phyloP scores from a whole-genome alignment of 352 stramenopile species.

The Globisporangium viniferum region DNA sequence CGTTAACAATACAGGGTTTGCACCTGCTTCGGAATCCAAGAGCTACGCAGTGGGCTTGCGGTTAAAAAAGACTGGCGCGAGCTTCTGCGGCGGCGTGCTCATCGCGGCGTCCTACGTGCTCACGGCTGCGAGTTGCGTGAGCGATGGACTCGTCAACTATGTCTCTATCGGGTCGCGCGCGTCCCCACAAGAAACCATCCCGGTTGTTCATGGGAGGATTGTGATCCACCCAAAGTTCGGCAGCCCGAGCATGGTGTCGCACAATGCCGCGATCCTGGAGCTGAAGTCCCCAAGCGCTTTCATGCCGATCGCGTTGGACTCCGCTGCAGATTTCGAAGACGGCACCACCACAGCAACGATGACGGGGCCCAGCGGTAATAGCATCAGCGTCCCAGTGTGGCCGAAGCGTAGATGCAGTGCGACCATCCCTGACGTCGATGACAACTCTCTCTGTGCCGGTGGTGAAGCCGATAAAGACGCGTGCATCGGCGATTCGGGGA shows the following conservation, averaged over 20 bases:
- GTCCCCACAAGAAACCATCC: slow-evolving; percentile 18
- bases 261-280: slow-evolving; percentile 35
- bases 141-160: neutral
- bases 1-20: too few species aligned
- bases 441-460: slow-evolving; percentile 5
- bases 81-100: slow-evolving; percentile 16
- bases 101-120: slow-evolving; percentile 14
- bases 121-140: slow-evolving; percentile 10
- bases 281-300: slow-evolving; percentile 24
- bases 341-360: neutral
- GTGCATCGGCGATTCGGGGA: neutral
- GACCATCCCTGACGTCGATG: neutral
- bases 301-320: slow-evolving; percentile 20
- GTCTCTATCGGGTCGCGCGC: neutral
- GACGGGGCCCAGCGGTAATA: slow-evolving; percentile 19
- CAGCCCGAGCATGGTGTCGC: slow-evolving; percentile 21
- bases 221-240: slow-evolving; percentile 25
- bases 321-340: slow-evolving; percentile 16
- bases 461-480: neutral
- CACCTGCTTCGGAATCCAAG: neutral
- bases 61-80: neutral
- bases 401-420: neutral
- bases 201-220: slow-evolving; percentile 21
- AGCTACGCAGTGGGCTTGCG: slow-evolving; percentile 14
- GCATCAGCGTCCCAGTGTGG: slow-evolving; percentile 17